Percentiles rank a stretch among this genome's conserved stretches.
These are phyloP conservation scores for Exophiala lecanii-corni DNA, from an alignment of 2,329 filamentous ascomycete genomes.

Conservation along the genomic window DNA sequence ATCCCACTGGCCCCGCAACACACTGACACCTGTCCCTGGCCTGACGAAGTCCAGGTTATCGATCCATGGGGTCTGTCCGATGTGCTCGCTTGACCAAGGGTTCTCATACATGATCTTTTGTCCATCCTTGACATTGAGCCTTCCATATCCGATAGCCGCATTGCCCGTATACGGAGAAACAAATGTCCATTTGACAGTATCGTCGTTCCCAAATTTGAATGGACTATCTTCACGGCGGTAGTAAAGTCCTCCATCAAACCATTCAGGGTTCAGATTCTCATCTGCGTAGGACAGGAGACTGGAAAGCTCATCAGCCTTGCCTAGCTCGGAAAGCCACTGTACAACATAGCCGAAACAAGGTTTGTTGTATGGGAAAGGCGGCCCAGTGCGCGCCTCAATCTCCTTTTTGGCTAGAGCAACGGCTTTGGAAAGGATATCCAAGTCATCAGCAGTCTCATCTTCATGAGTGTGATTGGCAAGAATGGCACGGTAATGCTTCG, in stretches of 20 bases:
- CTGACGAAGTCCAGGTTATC: conserved; percentile 12
- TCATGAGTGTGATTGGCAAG: conserved; percentile 10
- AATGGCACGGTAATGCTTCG: conserved; percentile 27
- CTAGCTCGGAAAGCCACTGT: conserved; percentile 32
- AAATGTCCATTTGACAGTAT: conserved; percentile 11
- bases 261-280: conserved; percentile 12
- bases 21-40: conserved; percentile 9
- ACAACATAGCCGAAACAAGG: conserved; percentile 30
- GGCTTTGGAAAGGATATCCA: conserved; percentile 3
- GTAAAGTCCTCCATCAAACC: conserved; percentile 19
- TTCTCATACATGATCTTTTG: conserved; percentile 19
- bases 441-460: neutral
- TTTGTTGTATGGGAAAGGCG: conserved; percentile 17
- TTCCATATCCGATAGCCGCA: conserved; percentile 16
- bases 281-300: conserved; percentile 16
- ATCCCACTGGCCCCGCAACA: conserved; percentile 18
- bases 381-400: neutral
- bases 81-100: conserved; percentile 12
- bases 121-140: conserved; percentile 18
- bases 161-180: conserved; percentile 18
- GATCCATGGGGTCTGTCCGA: conserved; percentile 12
- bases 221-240: conserved; percentile 18
- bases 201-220: conserved; percentile 19
- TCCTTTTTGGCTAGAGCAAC: conserved; percentile 7
- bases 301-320: conserved; percentile 10